Evolutionary conservation across 2,329 filamentous ascomycete genomes (phyloP), one percentile per base, ranked within the genome.

Genomic region (Colletotrichum caudatum): DNA sequence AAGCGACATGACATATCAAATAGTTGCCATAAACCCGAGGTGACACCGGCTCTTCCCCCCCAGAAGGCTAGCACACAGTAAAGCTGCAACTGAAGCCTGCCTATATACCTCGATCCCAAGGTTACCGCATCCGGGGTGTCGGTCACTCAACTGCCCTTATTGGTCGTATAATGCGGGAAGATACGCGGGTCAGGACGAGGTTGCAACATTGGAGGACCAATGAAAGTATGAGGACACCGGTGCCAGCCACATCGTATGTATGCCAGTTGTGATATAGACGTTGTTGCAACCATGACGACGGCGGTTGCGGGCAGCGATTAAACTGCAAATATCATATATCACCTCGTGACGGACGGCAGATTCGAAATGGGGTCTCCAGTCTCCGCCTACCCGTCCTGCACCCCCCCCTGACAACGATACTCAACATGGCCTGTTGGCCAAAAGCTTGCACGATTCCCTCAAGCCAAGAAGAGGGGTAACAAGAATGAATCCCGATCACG

Each of bases 391-490:
- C 16, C 26, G 16, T 53, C 26, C 26, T 53, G 50, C 50, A 33
- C 6, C 23, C 16, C 18, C 26, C 50, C 26, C 16, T 20, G 29
- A 54, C 16, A 12, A 33, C 16, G 35, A 18, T 1, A 18, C 29
- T 35, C 9, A 60, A 16, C n/a, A 14, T n/a, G 26, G 57, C 9
- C 57, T 60, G 41, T 46, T 60, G 14, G 41, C 11, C 16, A 9
- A 9, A 23, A 60, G 35, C 41, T 11, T 48, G 57, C 57, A 60
- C 48, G 29, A 35, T 9, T 48, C 5, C 35, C 57, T 35, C 41
- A 18, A 48, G 57, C 26, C 39, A 35, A 48, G 26, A 29, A n/a
- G 57, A 60, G 57, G 57, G 57, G 57, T 60, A 60, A 35, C 16
- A n/a, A 60, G 23, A 3, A 54, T 26, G n/a, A 5, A 1, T 26